Base-by-base conservation (phyloP, 2,329 filamentous ascomycete species). In the Microdochium trichocladiopsis region DNA sequence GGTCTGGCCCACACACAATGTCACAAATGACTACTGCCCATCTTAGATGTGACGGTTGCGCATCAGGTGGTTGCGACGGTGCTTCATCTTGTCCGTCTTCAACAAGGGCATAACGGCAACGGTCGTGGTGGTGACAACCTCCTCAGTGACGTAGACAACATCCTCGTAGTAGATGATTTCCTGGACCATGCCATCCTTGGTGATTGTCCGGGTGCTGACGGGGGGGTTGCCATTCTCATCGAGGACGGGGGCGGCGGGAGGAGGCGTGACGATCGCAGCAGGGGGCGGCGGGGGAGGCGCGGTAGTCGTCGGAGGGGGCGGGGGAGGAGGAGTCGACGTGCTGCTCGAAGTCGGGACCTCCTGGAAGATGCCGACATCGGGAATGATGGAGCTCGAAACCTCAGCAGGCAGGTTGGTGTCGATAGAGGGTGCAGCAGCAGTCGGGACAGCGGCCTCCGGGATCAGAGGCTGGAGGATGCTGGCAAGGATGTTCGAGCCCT, bases 91-190 rank as follows among this genome's bases (percentile, higher is more conserved):
- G 11, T 56, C 55, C 2, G 60, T 55, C 28, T 63, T 66, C 18
- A 58, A 50, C n/a, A 62, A 62, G 8, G 67, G 63, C 24, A 66
- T 63, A 11, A 65, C 62, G 2, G 69, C 69, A n/a, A 72, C 66
- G 0, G 75, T 75, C 4, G 69, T 63, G 2, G 72, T 72, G 22
- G 67, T 63, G 23, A 71, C 69, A 14, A 69, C 61, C 24, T 72
- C 63, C 51, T 74, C 66, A 0, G 77, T 82, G 16, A 81, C 76
- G 50, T 75, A 81, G 25, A 82, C 73, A 4, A 75, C 61, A 47
- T 78, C 72, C 66, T 83, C 73, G 50, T 79, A 75, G 75, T 78
- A 81, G 12, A 82, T 64, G 22, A 86, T 73, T 67, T 84, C 76
- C 55, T 72, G 73, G 12, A 86, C 77, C 6, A 74, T 58, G 47